phyloP scores from a whole-genome alignment of 345 rosid species.

The Gossypioides kirkii region DNA sequence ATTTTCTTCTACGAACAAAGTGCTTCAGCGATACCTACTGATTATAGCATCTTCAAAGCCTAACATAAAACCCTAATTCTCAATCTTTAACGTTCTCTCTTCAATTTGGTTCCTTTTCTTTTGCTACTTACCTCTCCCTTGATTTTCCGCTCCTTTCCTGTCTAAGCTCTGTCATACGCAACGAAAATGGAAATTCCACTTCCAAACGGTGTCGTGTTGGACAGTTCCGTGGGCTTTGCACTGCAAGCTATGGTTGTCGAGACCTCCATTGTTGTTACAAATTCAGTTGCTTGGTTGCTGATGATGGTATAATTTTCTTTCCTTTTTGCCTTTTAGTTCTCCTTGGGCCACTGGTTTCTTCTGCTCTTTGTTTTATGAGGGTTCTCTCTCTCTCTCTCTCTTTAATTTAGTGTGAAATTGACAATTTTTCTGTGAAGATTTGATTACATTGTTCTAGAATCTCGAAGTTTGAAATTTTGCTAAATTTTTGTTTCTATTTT shows the following conservation, averaged over 20 bases:
- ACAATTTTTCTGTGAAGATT: not conserved
- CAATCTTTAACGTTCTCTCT: not conserved
- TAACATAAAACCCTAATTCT: not conserved
- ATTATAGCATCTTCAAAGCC: too few species aligned
- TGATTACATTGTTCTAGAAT: not conserved
- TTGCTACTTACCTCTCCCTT: too few species aligned
- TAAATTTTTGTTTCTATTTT: too few species aligned
- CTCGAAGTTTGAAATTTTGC: not conserved
- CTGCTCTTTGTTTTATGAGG: not conserved
- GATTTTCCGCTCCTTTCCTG: not conserved
- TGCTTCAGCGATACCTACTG: too few species aligned
- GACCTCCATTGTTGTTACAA: conserved; percentile 12
- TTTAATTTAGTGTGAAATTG: not conserved
- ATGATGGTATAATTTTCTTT: conserved; percentile 26
- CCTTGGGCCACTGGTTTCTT: not conserved
- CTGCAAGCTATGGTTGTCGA: not conserved
- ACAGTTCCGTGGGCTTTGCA: not conserved
- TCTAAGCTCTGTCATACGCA: not conserved
- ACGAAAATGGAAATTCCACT: not conserved
- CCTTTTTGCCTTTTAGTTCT: not conserved
- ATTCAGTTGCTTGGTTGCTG: conserved; percentile 30
- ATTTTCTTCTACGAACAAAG: too few species aligned
- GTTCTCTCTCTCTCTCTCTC: not conserved
- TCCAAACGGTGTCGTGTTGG: not conserved
- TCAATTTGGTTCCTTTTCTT: not conserved